Evolutionary conservation across 352 stramenopile genomes (phyloP), one percentile per base, ranked within the genome.

Genomic region (Halophytophthora polymorphica): DNA sequence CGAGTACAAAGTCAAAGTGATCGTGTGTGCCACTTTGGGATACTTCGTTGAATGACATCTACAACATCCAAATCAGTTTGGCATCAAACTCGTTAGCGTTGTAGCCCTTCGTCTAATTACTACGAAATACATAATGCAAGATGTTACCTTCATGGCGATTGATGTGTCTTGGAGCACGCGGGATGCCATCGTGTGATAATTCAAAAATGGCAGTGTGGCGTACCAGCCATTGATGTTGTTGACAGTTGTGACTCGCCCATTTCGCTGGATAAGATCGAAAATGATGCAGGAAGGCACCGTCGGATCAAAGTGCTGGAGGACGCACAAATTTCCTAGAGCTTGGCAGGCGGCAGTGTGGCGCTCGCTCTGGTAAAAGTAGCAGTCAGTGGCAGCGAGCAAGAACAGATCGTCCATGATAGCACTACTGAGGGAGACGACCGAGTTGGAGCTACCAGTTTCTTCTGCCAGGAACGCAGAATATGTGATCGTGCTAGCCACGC

Each of bases 241-340:
- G 2, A 67, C 66, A 13, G 53, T 73, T 17, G 72, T 68, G 8
- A 56, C 64, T 29, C 73, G 69, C 1, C 73, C 71, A 23, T 61
- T 82, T 31, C 66, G 71, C 54, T 88, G 75, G 50, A 97, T 86
- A 4, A 81, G 58, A 7, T 85, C 53, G 38, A 96, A 75, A 6
- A 97, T 53, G 18, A 66, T 65, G 46, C 93, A 98, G 0, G 88
- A 75, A 6, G 73, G 41, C 6, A 70, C 53, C 1, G 61, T 56
- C 18, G 77, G 55, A 21, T 82, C 64, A 52, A 98, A 96, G 56
- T 97, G 81, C 51, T 94, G 83, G n/a, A 98, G 56, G 7, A 97
- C 90, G 47, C 95, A 98, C 13, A 98, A 54, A 56, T 98, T 98
- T 11, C 82, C 86, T 6, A 98, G 74, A 5, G 73, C 67, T 58